Percentiles rank a stretch among this genome's conserved stretches.
Conservation (phyloP, 148 eudicot species). For the Pharnaceum exiguum region DNA sequence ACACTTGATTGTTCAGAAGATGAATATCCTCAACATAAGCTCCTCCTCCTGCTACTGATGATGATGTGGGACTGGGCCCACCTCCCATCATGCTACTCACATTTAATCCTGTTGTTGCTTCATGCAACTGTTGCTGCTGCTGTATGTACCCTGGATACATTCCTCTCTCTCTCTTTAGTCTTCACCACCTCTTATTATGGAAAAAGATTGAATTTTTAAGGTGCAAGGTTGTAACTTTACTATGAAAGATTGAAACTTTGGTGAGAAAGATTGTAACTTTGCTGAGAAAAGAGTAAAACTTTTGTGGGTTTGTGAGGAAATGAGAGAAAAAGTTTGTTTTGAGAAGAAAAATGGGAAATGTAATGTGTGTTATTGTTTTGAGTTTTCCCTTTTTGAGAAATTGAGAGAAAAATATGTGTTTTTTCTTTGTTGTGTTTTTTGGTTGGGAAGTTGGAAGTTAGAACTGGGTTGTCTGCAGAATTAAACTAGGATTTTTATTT, state of each 20-base stretch:
- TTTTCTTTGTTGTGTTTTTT: neutral
- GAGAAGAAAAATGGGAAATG: neutral
- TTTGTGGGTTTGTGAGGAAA: neutral
- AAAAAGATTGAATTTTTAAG: neutral
- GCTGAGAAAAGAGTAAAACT: neutral
- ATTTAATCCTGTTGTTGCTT: no score
- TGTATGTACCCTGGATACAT: conserved; percentile 52
- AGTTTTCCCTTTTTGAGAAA: neutral
- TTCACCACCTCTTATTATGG: neutral
- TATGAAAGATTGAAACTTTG: neutral
- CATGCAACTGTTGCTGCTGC: conserved; percentile 20
- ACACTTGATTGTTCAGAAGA: conserved; percentile 4
- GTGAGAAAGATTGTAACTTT: no score
- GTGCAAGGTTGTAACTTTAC: no score
- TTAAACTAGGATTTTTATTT: no score
- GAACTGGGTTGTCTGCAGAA: no score
- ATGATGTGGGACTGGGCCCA: no score
- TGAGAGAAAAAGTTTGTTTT: no score
- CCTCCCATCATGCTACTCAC: no score
- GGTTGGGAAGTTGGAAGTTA: no score
- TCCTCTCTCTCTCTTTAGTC: neutral
- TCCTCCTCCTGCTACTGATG: conserved; percentile 19
- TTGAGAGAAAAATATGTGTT: neutral
- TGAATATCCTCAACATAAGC: conserved; percentile 36
- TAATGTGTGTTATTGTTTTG: no score